Base-by-base conservation (phyloP, 371 early-diverging fungal genomes). In the Polyrhizophydium stewartii region DNA sequence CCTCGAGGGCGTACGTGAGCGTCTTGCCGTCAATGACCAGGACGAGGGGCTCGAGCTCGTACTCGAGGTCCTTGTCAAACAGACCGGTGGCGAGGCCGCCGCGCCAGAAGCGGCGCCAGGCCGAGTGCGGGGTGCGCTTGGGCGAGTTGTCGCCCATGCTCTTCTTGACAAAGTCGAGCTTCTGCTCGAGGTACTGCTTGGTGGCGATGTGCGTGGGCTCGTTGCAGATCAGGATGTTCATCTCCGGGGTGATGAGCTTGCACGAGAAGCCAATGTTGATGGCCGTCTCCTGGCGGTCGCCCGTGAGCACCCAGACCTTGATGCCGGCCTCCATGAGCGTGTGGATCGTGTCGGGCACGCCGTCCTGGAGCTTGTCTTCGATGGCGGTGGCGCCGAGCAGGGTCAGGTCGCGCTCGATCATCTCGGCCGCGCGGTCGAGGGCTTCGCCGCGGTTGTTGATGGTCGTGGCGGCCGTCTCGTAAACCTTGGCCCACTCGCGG, bases 211-310 rank as follows among this genome's bases (percentile, higher is more conserved):
- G 81, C 0, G 74, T 75, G 24, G 60, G 58, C 16, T 85, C 85
- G 63, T 86, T 85, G 69, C 86, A 74, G 12, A 88, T 73, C 16
- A 88, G 67, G 25, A 89, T 62, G 1, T 76, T 71, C 87, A 88
- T 87, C 46, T 71, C 74, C 25, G 66, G 64, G 2, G 65, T 73
- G 10, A 79, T 75, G 37, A 96, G 76, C 35, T 88, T 82, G 66
- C 93, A 94, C 0, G 91, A 87, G 61, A 85, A 89, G 2, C 94
- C 97, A 73, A 95, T 95, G 63, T 92, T 91, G 67, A 95, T 90
- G 21, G 99, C 99, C 13, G 99, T 99, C 72, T 98, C 98, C 40
- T 90, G 90, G 74, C 96, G 93, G 75, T 99, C 99, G 47, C 99
- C 99, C 0, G 99, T 99, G 60, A 99, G 75, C 82, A 99, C 96